Evolutionary conservation across 2,329 filamentous ascomycete genomes (phyloP).

Genomic region (Whalleya microplaca): DNA sequence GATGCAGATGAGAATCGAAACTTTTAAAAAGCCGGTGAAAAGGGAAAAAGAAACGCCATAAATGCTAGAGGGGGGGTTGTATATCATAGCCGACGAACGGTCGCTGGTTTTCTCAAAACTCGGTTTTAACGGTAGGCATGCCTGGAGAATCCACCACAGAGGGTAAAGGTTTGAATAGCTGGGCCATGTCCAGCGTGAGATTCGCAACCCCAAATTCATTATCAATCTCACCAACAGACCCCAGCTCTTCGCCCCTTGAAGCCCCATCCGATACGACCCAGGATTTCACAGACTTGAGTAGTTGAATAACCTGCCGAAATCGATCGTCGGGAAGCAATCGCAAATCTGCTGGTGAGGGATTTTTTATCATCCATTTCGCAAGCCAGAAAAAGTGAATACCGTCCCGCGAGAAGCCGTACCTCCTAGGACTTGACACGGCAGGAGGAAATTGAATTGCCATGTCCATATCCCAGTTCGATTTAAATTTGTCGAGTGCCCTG

Average conservation of each 20-base stretch:
- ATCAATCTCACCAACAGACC: conserved; percentile 70
- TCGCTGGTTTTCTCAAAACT: conserved; percentile 33
- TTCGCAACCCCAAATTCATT: conserved; percentile 66
- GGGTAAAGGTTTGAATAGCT: conserved; percentile 67
- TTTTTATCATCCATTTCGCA: conserved; percentile 66
- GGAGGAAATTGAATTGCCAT: conserved; percentile 69
- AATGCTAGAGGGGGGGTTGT: conserved; percentile 31
- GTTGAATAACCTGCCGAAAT: conserved; percentile 62
- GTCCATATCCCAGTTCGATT: conserved; percentile 71
- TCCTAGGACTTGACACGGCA: conserved; percentile 54
- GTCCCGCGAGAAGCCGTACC: conserved; percentile 72
- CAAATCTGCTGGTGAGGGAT: conserved; percentile 57
- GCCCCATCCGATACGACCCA: conserved; percentile 68
- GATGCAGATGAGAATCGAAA: conserved; percentile 38
- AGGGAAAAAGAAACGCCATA: conserved; percentile 37
- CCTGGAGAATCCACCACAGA: conserved; percentile 48
- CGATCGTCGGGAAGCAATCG: conserved; percentile 61
- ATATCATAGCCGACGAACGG: conserved; percentile 11
- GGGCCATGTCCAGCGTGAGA: conserved; percentile 71
- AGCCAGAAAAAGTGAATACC: conserved; percentile 76
- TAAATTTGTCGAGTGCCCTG: conserved; percentile 72
- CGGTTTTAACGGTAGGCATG: conserved; percentile 48
- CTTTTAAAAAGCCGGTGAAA: conserved; percentile 28
- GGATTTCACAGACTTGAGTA: conserved; percentile 62
- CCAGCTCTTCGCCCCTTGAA: conserved; percentile 67